Base-by-base conservation (phyloP, 805 yeast species). In the Lachancea cidri region DNA sequence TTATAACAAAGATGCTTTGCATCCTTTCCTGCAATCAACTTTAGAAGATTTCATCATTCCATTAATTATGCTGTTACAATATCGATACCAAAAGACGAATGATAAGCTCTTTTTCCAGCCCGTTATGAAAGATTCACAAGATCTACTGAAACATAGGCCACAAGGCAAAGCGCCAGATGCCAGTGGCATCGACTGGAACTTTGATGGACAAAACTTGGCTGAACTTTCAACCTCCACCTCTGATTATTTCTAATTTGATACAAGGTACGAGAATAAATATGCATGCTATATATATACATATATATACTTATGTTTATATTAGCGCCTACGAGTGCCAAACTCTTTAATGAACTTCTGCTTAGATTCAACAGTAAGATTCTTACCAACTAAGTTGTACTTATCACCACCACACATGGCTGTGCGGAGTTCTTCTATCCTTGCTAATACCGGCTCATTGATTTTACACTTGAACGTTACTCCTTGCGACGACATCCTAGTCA, bases 311-410 rank as follows among this genome's bases (percentile, higher is more conserved):
- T n/a, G n/a, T n/a, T n/a, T n/a, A 24, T 33, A 13, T 33, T 29
- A 42, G n/a, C 38, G 38, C 33, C 41, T 40, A 15, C 36, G 41
- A 35, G 29, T 29, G 19, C 45, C 46, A 53, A 59, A 70, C 3
- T 62, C 65, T 15, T 54, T 46, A 15, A 68, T 55, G 51, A 77
- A 80, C 37, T 65, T 62, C 4, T 49, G 43, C 57, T 81, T 81
- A 14, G 73, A 66, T 1, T 51, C 54, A 1, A 67, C 43, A 29
- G 65, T 66, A 25, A 81, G 62, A 1, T 66, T 67, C 13, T 62
- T 62, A 3, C 79, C 77, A 0, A 79, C 66, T 3, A 70, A 56
- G 41, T 74, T 72, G 41, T 75, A 58, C 40, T 74, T 69, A 22
- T 83, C 83, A 22, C 65, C 68, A 30, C 66, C 70, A 1, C 67